Evolutionary conservation across 441 rosid genomes (phyloP).

Genomic region (Erodium trifolium): DNA sequence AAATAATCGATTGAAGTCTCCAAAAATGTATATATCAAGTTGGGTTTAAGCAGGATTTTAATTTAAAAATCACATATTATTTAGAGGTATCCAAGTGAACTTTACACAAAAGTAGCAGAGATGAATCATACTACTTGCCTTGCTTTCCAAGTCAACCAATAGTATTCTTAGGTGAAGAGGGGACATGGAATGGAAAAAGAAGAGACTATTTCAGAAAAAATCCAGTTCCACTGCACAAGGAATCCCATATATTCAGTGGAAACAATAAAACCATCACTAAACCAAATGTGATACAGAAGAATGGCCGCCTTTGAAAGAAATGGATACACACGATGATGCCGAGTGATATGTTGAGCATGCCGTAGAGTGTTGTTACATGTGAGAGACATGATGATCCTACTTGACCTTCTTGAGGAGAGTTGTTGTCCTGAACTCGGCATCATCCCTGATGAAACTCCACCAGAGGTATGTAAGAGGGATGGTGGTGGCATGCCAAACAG

Average conservation of each 20-base stretch:
- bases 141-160: no score
- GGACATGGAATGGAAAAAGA: no score
- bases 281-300: neutral
- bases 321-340: neutral
- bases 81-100: no score
- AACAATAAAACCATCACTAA: neutral
- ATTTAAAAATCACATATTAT: no score
- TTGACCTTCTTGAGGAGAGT: conserved; percentile 50
- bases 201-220: neutral
- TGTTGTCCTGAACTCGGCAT: conserved; percentile 46
- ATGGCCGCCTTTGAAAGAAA: neutral
- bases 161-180: no score
- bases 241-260: neutral
- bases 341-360: neutral
- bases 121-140: no score
- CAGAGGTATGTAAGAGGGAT: conserved; percentile 52
- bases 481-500: conserved; percentile 39
- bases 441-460: conserved; percentile 64
- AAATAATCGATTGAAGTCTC: no score
- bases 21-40: no score
- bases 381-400: conserved; percentile 19
- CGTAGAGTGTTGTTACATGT: neutral
- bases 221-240: neutral
- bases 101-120: no score
- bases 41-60: no score